A percentile compares a stretch with the other conserved stretches of the same genome.
Conservation (phyloP, 768 basidiomycete species). For the Crassisporium funariophilum region DNA sequence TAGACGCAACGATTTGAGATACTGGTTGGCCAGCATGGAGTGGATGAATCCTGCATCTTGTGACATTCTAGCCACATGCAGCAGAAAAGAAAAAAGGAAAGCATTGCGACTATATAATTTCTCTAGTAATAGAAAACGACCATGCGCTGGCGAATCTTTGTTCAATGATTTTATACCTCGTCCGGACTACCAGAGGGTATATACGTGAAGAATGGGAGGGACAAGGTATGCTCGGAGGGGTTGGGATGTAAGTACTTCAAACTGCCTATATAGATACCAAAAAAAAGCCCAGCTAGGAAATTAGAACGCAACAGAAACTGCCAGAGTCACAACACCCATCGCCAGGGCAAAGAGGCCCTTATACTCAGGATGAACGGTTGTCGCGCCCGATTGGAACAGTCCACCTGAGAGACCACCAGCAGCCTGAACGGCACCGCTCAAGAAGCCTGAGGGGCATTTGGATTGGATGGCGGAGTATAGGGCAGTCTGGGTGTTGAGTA, state of each 20-base stretch:
- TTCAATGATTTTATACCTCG: conserved; percentile 14
- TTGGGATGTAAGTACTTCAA: conserved; percentile 13
- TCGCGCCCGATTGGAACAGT: conserved; percentile 24
- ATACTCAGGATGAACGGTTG: conserved; percentile 22
- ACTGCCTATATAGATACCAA: not conserved
- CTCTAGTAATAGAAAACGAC: not conserved
- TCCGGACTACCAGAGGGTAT: conserved; percentile 21
- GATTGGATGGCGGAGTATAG: conserved; percentile 64
- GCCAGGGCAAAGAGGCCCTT: conserved; percentile 23
- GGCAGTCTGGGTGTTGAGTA: conserved; percentile 64
- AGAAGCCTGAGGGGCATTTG: conserved; percentile 75
- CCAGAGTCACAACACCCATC: conserved; percentile 29
- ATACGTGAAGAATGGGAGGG: conserved; percentile 10
- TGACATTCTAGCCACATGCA: too few species aligned
- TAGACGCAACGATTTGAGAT: too few species aligned
- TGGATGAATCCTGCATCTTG: too few species aligned
- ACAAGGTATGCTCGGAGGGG: conserved; percentile 14
- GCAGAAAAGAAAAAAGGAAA: too few species aligned
- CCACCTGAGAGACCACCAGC: conserved; percentile 54
- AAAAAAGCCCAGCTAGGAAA: conserved; percentile 20
- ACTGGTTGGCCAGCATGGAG: too few species aligned
- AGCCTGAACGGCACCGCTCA: conserved; percentile 65
- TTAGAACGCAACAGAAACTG: conserved; percentile 23
- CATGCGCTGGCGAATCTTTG: conserved; percentile 10
- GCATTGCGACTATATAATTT: too few species aligned